A percentile compares a stretch with the other conserved stretches of the same genome.
Evolutionary conservation across 202 grass and related monocot species (phyloP).

Genomic region (Elaeis oleifera): DNA sequence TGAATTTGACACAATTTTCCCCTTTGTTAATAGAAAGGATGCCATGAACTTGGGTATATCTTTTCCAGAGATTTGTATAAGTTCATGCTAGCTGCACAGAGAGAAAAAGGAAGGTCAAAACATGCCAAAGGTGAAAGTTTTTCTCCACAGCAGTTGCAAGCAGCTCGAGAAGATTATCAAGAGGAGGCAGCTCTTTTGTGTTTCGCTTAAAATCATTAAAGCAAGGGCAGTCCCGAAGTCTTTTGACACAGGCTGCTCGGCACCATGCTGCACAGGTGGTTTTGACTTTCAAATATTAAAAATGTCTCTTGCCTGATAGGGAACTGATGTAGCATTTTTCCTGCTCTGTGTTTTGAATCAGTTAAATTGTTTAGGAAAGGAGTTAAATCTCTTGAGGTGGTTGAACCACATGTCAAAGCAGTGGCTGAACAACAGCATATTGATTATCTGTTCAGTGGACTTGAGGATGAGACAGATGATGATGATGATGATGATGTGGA

Average conservation of each 20-base stretch:
- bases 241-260: constrained; percentile 90
- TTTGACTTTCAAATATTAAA: background rate
- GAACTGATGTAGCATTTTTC: no score
- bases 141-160: constrained; percentile 60
- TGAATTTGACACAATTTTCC: constrained; percentile 13
- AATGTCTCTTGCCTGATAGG: no score
- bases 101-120: constrained; percentile 64
- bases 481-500: constrained; percentile 40
- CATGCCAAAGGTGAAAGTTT: constrained; percentile 52
- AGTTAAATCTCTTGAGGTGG: constrained; percentile 65
- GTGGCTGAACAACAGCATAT: constrained; percentile 88
- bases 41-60: constrained; percentile 18
- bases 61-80: constrained; percentile 75
- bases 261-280: constrained; percentile 95
- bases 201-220: constrained; percentile 94
- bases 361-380: constrained; percentile 91
- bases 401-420: constrained; percentile 75
- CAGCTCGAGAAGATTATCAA: constrained; percentile 88
- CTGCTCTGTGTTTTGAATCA: constrained; percentile 26
- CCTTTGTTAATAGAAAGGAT: constrained; percentile 7
- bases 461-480: constrained; percentile 50
- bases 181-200: constrained; percentile 79
- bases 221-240: constrained; percentile 93
- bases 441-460: constrained; percentile 83
- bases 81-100: constrained; percentile 56